Evolutionary conservation across 1,284 basidiomycete genomes (phyloP), one percentile per base, ranked within the genome.

Genomic region (Boletus semigastroideus): DNA sequence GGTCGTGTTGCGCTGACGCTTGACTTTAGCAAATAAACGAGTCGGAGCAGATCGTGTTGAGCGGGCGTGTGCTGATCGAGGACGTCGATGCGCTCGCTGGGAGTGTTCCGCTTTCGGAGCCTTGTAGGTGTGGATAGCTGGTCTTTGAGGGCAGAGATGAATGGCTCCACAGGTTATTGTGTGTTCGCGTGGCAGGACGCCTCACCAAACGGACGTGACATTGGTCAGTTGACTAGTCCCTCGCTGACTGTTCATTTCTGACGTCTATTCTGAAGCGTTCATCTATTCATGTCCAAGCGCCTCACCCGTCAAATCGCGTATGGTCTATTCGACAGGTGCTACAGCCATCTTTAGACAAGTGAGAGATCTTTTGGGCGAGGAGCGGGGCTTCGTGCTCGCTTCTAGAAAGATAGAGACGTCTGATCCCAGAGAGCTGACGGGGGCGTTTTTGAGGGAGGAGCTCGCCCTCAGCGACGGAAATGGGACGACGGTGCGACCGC

Each of bases 281-380:
- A 88, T 95, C 54, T 96, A 96, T 71, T 88, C 87, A 33, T 95
- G 93, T 67, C 93, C 93, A 0, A 79, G 84, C 2, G 67, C 72
- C 12, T 92, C 88, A 2, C 87, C 90, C 2, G 79, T 95, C 69
- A 91, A 90, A 65, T 78, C 84, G 58, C 82, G 92, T 47, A 93
- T 96, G 90, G 66, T 95, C 36, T 95, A 94, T 70, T 90, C 91
- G 0, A 86, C 86, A 1, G 84, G 83, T 13, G 79, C 82, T 5
- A 62, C 77, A 10, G 69, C 79, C 19, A 76, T 87, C 14, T 84
- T 82, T 60, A 74, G 78, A 49, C 71, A 78, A 27, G 82, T 80
- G 37, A 82, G 84, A 60, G 71, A 69, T 12, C 66, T 86, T 16
- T 68, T 89, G 33, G 62, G 69, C 44, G 65, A 74, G 7, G 75